Evolutionary conservation across 2,329 filamentous ascomycete species (phyloP), one percentile per base, ranked within the genome.

Genomic region (Zymoseptoria crescenta): DNA sequence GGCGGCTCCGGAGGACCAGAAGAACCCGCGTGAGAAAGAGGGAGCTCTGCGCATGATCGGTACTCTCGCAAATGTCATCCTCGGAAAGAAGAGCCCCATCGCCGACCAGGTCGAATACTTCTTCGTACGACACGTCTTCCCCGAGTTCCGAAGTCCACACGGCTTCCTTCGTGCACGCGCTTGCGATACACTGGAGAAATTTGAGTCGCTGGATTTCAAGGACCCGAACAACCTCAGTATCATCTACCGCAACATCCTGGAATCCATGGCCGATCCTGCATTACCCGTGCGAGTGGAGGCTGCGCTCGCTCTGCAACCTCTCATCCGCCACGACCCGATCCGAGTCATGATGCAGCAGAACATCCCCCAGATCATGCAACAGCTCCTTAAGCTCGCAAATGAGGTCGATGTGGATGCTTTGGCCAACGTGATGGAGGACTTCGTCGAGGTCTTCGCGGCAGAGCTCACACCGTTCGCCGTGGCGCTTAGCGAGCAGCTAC

Each of bases 391-490:
- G 78, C 80, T 99, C 59, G 93, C 94, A 28, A 99, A 99, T 71
- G 94, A 99, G 76, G 94, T 95, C 59, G 94, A 99, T 72, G 93
- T 99, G 53, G 94, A 99, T 74, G 92, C 94, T 4, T 81, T 99
- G 49, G 93, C 94, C 21, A 97, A 97, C 70, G 94, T 99, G 48
- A 99, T 99, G 94, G 94, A 99, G 75, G 94, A 99, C 72, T 99
- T 99, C 72, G 94, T 99, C 52, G 94, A 99, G 74, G 92, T 97
- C 2, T 99, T 99, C 72, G 93, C 94, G n/a, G 83, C 91, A 2
- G 94, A 99, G 73, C 82, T 99, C 52, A 97, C 94, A 5, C 94
- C 94, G 2, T 99, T 99, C 69, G 94, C 94, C 9, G 93, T 99
- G 30, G 94, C 94, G 4, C 81, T 99, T 3, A 96, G 91, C 70